Evolutionary conservation across 805 yeast species (phyloP), one percentile per base, ranked within the genome.

Genomic region (Teunomyces atbi): DNA sequence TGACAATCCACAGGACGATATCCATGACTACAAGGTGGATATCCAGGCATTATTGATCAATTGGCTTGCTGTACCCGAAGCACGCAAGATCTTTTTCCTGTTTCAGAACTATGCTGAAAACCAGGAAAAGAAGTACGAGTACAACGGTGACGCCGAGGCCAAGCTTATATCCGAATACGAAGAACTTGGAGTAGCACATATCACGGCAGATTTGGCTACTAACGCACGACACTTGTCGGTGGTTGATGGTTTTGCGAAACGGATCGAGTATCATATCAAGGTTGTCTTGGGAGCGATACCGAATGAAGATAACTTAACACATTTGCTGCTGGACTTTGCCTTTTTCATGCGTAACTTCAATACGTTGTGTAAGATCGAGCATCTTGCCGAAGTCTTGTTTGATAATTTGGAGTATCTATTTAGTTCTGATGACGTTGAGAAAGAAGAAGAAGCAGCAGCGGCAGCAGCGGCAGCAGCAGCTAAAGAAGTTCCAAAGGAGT

Each of bases 31-130:
- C 56, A 66, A 74, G 6, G 73, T 79, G 45, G 89, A 83, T 52
- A 59, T 85, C 18, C 85, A 82, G 53, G 74, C 80, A 6, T 65
- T 85, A 29, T 63, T 85, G 41, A 72, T 85, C 51, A 78, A 77
- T 45, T 84, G 89, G 88, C 77, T 84, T 29, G 83, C 85, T 4
- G 45, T 82, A 0, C 83, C 85, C 0, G 87, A 81, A 44, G 89
- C 90, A 0, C 71, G 83, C 50, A 77, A 74, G 36, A 56, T 85
- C 4, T 84, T 78, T 53, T 81, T 80, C 53, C 54, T 55, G 46
- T 46, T 59, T 28, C 61, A 64, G 44, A 59, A 51, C 34, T 51
- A 36, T 21, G 12, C n/a, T 13, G 48, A 36, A 23, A 35, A 29
- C 21, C 41, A 26, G 13, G 40, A 21, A 32, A 42, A 38, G 28